These are phyloP conservation scores for Trypanosoma caninum DNA, from an alignment of 208 protist genomes.

Conservation along the genomic window DNA sequence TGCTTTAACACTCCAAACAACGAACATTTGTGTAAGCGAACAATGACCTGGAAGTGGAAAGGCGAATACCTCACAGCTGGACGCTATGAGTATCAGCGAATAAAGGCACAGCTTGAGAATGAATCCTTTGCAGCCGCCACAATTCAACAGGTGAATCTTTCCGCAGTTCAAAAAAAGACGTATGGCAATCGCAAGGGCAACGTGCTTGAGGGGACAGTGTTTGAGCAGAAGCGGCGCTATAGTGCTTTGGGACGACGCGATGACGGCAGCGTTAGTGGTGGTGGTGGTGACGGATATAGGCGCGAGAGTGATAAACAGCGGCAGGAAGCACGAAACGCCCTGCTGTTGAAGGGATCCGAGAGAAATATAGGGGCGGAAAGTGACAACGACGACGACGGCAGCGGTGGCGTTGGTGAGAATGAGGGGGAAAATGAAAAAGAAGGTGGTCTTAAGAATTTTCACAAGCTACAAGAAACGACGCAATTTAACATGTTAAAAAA, in stretches of 20 bases:
- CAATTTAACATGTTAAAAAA: constrained; percentile 94
- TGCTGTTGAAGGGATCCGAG: constrained; percentile 47
- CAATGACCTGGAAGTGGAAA: constrained; percentile 99
- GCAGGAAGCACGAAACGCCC: constrained; percentile 57
- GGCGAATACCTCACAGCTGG: constrained; percentile 97
- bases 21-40: constrained; percentile 93
- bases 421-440: constrained; percentile 46
- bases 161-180: constrained; percentile 87
- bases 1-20: constrained; percentile 97
- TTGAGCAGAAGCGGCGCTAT: constrained; percentile 58
- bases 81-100: constrained; percentile 92
- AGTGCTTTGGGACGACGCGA: constrained; percentile 33
- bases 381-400: constrained; percentile 22
- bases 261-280: constrained; percentile 18
- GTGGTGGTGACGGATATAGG: constrained; percentile 59
- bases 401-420: constrained; percentile 33
- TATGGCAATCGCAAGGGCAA: constrained; percentile 91
- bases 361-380: constrained; percentile 15
- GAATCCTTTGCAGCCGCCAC: constrained; percentile 88
- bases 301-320: constrained; percentile 54
- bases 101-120: constrained; percentile 95
- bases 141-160: constrained; percentile 83
- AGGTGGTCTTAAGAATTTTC: constrained; percentile 63
- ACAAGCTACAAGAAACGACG: constrained; percentile 87
- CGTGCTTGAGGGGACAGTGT: constrained; percentile 86